These are phyloP conservation scores for Casuarina cunninghamiana DNA, from an alignment of 306 rosid species.

Conservation along the genomic window DNA sequence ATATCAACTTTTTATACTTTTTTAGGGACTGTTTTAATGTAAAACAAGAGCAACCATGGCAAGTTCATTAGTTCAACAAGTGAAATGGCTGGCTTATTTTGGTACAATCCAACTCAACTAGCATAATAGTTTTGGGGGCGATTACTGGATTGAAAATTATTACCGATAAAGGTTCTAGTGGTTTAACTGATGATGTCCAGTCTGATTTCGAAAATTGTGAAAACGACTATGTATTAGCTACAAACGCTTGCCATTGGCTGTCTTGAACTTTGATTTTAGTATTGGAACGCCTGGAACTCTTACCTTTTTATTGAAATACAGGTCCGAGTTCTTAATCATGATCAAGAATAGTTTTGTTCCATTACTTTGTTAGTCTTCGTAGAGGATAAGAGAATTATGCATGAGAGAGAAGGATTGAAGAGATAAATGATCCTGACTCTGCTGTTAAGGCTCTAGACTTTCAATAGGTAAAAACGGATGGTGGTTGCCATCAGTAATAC, in stretches of 20 bases:
- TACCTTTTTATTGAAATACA: neutral
- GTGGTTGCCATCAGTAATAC: neutral
- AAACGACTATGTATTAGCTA: neutral
- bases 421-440: neutral
- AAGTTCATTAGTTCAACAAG: no score
- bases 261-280: neutral
- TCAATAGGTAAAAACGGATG: neutral
- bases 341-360: neutral
- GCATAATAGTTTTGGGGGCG: no score
- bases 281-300: neutral
- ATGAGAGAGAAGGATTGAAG: no score
- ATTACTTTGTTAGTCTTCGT: neutral
- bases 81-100: no score
- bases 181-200: neutral
- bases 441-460: neutral
- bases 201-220: neutral
- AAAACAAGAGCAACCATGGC: no score
- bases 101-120: no score
- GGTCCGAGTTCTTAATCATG: neutral
- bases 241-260: neutral
- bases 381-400: neutral
- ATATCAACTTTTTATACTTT: no score
- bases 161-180: neutral
- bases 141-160: neutral
- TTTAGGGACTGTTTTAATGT: no score